phyloP scores from a whole-genome alignment of 345 rosid genomes.

The Garcia nutans region DNA sequence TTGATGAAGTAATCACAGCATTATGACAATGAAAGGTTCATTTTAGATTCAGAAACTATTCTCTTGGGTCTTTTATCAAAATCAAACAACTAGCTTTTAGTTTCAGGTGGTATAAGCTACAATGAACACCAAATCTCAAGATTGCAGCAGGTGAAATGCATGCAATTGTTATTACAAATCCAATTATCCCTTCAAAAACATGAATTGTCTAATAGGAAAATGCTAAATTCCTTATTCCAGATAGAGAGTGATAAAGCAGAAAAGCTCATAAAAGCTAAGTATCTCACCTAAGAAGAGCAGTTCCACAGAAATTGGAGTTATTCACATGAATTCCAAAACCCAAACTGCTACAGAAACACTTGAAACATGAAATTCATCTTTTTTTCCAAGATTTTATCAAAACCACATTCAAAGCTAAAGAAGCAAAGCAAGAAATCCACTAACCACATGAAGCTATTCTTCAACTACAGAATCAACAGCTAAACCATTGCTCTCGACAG shows the following conservation, averaged over 20 bases:
- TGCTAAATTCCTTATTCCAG: background rate
- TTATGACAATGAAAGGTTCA: background rate
- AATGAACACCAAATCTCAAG: background rate
- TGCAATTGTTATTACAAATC: background rate
- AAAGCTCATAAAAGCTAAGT: background rate
- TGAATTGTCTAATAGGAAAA: background rate
- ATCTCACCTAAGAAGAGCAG: conserved; percentile 75
- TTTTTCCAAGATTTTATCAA: background rate
- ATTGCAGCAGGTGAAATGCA: background rate
- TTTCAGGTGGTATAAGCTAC: background rate
- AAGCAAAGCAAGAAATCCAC: conserved; percentile 24
- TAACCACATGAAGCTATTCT: conserved; percentile 60
- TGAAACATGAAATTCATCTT: background rate
- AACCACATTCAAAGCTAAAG: conserved; percentile 1
- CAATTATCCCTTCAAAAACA: background rate
- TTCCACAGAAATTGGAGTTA: conserved; percentile 94
- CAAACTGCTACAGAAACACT: too few relatives aligned
- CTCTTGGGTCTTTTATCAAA: background rate
- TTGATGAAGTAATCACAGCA: background rate
- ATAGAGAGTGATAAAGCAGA: background rate
- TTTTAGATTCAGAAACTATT: background rate
- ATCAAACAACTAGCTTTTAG: background rate
- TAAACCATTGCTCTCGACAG: conserved; percentile 30
- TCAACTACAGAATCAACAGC: conserved; percentile 45
- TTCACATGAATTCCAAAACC: background rate